These are phyloP conservation scores for Pseudocercospora vitis DNA, from an alignment of 2,329 filamentous ascomycete species.

Conservation along the genomic window DNA sequence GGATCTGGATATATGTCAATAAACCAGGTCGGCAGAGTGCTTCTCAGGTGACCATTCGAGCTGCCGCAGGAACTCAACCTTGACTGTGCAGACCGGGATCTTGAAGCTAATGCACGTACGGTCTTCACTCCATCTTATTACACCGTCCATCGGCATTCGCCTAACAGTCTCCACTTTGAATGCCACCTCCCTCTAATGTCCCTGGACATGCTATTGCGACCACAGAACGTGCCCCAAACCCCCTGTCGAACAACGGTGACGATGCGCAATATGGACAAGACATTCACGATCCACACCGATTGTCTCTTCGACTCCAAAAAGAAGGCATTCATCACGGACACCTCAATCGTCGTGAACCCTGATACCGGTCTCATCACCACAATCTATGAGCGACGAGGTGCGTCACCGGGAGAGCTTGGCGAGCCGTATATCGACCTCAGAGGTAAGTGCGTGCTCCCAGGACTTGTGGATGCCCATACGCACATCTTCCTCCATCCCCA, in stretches of 20 bases:
- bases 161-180: no score
- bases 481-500: slow-evolving; percentile 55
- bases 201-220: background rate
- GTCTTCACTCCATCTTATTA: slow-evolving; percentile 1
- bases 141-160: background rate
- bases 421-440: slow-evolving; percentile 55
- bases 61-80: background rate
- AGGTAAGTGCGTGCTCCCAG: slow-evolving; percentile 53
- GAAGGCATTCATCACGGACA: slow-evolving; percentile 44
- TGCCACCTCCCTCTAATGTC: background rate
- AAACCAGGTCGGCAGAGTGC: background rate
- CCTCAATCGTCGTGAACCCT: slow-evolving; percentile 47
- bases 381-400: slow-evolving; percentile 31
- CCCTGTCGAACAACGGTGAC: slow-evolving; percentile 21
- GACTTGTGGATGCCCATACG: slow-evolving; percentile 57
- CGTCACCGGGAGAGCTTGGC: slow-evolving; percentile 32
- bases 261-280: slow-evolving; percentile 17
- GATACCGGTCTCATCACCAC: slow-evolving; percentile 45
- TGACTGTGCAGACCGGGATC: background rate
- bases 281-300: slow-evolving; percentile 46
- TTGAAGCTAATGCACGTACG: slow-evolving; percentile 1
- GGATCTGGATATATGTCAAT: no score
- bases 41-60: background rate
- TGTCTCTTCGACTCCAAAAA: slow-evolving; percentile 50
- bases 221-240: no score